A percentile compares a stretch with the other conserved stretches of the same genome.
Evolutionary conservation across 208 protist genomes (phyloP).

Genomic region (Leptomonas seymouri): DNA sequence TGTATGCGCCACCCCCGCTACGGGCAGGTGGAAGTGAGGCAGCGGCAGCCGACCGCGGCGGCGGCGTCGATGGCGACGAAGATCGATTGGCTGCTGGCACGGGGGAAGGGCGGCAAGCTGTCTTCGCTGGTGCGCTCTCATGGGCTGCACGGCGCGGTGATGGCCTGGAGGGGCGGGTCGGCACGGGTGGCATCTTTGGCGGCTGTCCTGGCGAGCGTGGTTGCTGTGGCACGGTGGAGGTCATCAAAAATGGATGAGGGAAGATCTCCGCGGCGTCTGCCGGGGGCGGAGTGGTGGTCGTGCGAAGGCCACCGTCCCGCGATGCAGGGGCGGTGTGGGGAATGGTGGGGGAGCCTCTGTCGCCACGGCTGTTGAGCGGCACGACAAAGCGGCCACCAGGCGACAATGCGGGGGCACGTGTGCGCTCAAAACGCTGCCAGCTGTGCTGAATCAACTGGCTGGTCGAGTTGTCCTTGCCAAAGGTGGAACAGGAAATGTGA

Average conservation of each 20-base stretch:
- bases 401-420: constrained; percentile 3
- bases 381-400: constrained; percentile 6
- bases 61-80: not conserved
- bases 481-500: constrained; percentile 37
- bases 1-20: not conserved
- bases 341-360: not conserved
- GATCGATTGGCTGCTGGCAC: not conserved
- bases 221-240: constrained; percentile 5
- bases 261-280: constrained; percentile 61
- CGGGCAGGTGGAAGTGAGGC: not conserved
- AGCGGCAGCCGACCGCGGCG: not conserved
- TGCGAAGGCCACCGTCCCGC: not conserved
- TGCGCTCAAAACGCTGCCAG: constrained; percentile 65
- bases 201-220: constrained; percentile 1
- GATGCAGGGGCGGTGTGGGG: not conserved
- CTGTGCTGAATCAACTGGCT: constrained; percentile 71
- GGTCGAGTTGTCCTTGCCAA: constrained; percentile 61
- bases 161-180: constrained; percentile 18
- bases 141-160: not conserved
- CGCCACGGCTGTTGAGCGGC: not conserved
- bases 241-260: constrained; percentile 71
- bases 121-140: not conserved
- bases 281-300: not conserved
- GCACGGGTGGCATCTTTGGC: constrained; percentile 9
- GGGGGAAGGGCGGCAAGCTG: constrained; percentile 2